Conservation (phyloP, 2,329 filamentous ascomycete species). For the Colletotrichum nymphaeae region DNA sequence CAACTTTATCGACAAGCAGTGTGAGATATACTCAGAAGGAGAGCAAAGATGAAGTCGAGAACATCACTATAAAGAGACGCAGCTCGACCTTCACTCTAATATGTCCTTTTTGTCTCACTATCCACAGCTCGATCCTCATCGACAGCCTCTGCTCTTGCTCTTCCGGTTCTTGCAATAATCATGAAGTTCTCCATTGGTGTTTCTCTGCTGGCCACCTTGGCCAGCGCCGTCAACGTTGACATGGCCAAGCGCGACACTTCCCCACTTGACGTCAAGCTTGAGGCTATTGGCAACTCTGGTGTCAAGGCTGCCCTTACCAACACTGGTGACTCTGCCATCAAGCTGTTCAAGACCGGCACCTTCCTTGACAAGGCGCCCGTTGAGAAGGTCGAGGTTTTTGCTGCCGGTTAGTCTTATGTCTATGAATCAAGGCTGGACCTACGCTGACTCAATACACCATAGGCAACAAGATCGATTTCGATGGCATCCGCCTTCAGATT, state of each 20-base stretch:
- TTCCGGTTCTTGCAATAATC: neutral
- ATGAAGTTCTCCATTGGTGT: conserved; percentile 31
- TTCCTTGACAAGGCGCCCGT: conserved; percentile 60
- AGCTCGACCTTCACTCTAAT: neutral
- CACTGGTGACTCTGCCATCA: conserved; percentile 55
- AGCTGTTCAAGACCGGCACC: conserved; percentile 61
- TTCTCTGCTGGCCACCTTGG: conserved; percentile 26
- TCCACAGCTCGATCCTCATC: neutral
- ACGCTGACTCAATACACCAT: neutral
- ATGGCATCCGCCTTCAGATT: conserved; percentile 64
- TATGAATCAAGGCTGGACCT: too few relatives aligned
- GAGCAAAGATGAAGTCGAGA: neutral
- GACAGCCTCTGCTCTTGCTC: neutral
- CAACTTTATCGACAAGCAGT: neutral
- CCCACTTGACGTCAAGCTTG: conserved; percentile 53
- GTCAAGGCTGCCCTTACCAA: conserved; percentile 63
- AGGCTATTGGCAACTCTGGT: conserved; percentile 56
- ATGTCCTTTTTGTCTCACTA: neutral
- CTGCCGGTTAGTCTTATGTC: conserved; percentile 45
- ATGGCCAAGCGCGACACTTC: conserved; percentile 31
- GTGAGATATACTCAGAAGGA: neutral
- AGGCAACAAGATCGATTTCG: conserved; percentile 54
- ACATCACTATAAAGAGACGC: conserved; percentile 6
- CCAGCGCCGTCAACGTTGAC: conserved; percentile 30
- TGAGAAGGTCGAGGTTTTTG: conserved; percentile 62